Conservation (phyloP, 345 rosid genomes). For the Salix purpurea region DNA sequence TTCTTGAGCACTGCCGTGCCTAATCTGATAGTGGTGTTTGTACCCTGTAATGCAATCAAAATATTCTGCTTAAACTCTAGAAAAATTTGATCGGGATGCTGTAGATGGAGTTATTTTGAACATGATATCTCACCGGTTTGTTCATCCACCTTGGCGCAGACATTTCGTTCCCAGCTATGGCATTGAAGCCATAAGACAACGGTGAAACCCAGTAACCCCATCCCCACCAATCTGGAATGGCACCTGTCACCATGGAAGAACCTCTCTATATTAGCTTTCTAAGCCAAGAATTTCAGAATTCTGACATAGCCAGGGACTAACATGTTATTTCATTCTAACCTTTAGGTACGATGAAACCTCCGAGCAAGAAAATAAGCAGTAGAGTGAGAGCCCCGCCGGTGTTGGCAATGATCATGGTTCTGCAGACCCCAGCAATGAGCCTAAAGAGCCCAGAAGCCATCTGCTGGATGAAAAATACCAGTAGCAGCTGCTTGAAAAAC, state of each 20-base stretch:
- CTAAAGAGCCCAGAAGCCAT: constrained; percentile 76
- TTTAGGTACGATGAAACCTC: constrained; percentile 77
- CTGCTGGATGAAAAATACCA: constrained; percentile 70
- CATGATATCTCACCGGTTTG: constrained; percentile 34
- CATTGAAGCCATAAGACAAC: constrained; percentile 62
- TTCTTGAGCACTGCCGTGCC: constrained; percentile 57
- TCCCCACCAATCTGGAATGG: constrained; percentile 77
- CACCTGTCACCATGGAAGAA: constrained; percentile 32
- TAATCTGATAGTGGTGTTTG: constrained; percentile 45
- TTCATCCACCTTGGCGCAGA: constrained; percentile 81
- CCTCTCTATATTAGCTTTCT: background rate
- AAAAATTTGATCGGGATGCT: background rate
- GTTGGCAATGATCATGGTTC: constrained; percentile 75
- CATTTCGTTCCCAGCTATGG: constrained; percentile 71
- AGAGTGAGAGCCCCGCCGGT: constrained; percentile 72
- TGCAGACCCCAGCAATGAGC: constrained; percentile 63
- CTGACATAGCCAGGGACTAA: background rate
- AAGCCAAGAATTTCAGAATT: background rate
- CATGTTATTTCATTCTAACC: constrained; percentile 23
- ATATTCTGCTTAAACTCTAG: background rate
- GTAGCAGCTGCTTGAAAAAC: constrained; percentile 72
- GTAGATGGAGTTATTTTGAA: background rate
- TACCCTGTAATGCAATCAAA: constrained; percentile 39
- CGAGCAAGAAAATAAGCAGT: constrained; percentile 69
- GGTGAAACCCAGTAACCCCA: constrained; percentile 98